Conservation (phyloP, 352 stramenopile genomes). For the Phytophthora meadii region DNA sequence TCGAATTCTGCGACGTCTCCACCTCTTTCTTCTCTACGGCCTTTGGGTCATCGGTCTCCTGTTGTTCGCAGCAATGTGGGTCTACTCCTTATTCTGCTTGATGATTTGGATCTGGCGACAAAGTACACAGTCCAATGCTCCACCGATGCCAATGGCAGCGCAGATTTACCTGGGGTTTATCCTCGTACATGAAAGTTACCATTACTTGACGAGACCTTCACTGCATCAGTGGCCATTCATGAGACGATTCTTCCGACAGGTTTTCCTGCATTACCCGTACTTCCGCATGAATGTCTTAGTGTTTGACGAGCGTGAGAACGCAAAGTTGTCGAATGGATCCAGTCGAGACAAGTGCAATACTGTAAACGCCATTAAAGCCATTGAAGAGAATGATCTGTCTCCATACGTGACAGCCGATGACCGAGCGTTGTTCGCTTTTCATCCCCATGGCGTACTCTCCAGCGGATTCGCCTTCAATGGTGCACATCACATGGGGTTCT, state of each 20-base stretch:
- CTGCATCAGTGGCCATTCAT: constrained; percentile 53
- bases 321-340: constrained; percentile 15
- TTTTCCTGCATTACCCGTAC: constrained; percentile 58
- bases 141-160: constrained; percentile 14
- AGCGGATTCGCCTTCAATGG: constrained; percentile 62
- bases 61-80: constrained; percentile 28
- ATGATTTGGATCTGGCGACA: constrained; percentile 20
- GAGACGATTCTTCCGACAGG: constrained; percentile 41
- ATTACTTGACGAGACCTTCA: constrained; percentile 28
- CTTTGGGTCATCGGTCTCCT: constrained; percentile 44
- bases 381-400: constrained; percentile 22
- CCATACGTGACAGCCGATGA: constrained; percentile 23
- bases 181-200: constrained; percentile 54
- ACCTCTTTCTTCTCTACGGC: constrained; percentile 37
- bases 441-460: constrained; percentile 73
- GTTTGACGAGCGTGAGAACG: constrained; percentile 43
- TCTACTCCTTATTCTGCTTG: constrained; percentile 22
- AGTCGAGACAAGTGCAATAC: constrained; percentile 6
- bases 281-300: constrained; percentile 50
- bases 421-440: constrained; percentile 49
- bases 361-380: constrained; percentile 7
- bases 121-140: not conserved
- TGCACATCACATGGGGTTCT: constrained; percentile 55
- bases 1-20: constrained; percentile 38
- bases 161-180: constrained; percentile 44